Evolutionary conservation across 2,329 filamentous ascomycete genomes (phyloP).

Genomic region (Fusarium annulatum): DNA sequence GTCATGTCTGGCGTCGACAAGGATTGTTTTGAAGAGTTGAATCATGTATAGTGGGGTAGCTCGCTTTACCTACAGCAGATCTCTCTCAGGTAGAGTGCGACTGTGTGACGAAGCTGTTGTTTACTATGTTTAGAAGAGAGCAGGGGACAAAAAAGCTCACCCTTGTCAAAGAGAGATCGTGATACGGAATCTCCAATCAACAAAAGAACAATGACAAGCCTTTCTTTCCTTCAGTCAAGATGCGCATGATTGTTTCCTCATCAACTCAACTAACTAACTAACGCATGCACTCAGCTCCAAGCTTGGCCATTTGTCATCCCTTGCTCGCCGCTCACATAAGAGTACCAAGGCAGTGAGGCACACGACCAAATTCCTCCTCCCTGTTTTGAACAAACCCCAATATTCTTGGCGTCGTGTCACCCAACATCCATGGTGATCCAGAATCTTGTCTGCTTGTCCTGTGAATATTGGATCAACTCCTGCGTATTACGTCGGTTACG

Average conservation of each 20-base stretch:
- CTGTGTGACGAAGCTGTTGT: slow-evolving; percentile 5
- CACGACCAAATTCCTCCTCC: slow-evolving; percentile 7
- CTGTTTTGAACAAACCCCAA: not conserved
- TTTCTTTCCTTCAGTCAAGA: not conserved
- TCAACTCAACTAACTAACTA: not conserved
- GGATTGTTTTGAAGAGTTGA: not conserved
- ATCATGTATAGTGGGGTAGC: slow-evolving; percentile 17
- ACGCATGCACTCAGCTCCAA: slow-evolving; percentile 1
- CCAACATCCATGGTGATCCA: not conserved
- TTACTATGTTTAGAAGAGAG: slow-evolving; percentile 23
- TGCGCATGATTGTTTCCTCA: not conserved
- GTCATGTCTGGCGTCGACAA: slow-evolving; percentile 1
- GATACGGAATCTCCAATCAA: not conserved
- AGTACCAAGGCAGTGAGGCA: not conserved
- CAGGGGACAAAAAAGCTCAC: not conserved
- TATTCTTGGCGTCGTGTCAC: slow-evolving; percentile 19
- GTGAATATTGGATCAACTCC: slow-evolving; percentile 6
- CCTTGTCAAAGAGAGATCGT: not conserved
- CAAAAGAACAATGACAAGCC: not conserved
- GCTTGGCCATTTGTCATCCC: not conserved
- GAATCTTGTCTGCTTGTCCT: slow-evolving; percentile 7
- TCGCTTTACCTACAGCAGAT: not conserved
- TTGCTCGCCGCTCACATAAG: slow-evolving; percentile 1
- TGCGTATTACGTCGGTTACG: slow-evolving; percentile 21
- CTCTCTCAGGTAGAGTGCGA: slow-evolving; percentile 3